Evolutionary conservation across 257 asterid genomes (phyloP), one percentile per base, ranked within the genome.

Genomic region (Fraxinus cuspidata): DNA sequence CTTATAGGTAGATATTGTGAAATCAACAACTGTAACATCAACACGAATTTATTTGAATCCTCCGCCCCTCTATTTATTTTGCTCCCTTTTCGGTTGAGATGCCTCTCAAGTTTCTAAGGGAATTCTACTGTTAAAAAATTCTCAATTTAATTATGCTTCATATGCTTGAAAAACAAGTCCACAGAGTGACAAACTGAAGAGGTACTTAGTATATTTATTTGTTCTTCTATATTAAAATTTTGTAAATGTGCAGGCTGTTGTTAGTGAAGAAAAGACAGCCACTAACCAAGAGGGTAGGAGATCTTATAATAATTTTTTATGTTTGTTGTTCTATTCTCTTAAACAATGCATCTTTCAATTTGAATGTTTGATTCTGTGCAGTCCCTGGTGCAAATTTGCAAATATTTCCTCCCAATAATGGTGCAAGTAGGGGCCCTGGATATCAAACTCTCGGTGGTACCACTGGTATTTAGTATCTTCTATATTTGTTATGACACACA

Each of bases 331-430:
- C 1, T 12, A 38, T 51, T 71, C 42, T 47, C 15, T 74, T 82
- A 70, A 34, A 23, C 42, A 70, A 8, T 60, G 31, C 34, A 28
- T 53, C 60, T 34, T 73, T 34, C 75, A 44, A 80, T 47, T 58
- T 71, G 38, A 31, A 32, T 78, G 44, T 72, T 40, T 11, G 34
- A 29, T 66, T 42, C 49, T 79, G 27, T 88, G 84, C 80, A 92
- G 97, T 78, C 81, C 90, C 96, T 78, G 90, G 91, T 77, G 95
- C 92, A 81, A 94, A 90, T 83, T 84, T 91, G 89, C 97, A 91
- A 79, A 89, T 87, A 73, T 91, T 94, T 84, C 97, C 97, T 47
- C 97, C 96, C 76, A 89, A 79, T 87, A 88, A 70, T 82, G 83
- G 84, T 70, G 82, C 89, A 85, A 81, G 80, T 80, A 78, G 77